Evolutionary conservation across 129 eudicot species (phyloP).

Genomic region (Silybum marianum): DNA sequence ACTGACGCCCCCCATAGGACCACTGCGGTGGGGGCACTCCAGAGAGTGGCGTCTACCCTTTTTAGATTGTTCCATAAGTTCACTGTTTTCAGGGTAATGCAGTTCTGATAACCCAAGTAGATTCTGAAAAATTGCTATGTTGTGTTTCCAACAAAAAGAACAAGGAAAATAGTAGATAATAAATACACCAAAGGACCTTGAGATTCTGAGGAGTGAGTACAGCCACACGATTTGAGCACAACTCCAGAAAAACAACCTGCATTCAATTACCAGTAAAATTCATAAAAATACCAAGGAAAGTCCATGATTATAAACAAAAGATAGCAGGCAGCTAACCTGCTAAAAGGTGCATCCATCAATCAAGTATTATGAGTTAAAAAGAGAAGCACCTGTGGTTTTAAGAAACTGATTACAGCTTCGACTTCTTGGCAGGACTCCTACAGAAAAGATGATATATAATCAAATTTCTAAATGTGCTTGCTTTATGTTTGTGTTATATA

Average conservation of each 20-base stretch:
- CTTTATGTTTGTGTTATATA: not conserved
- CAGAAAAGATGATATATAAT: conserved; percentile 11
- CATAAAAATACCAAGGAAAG: not conserved
- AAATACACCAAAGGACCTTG: conserved; percentile 49
- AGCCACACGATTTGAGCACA: conserved; percentile 82
- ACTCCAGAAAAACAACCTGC: conserved; percentile 95
- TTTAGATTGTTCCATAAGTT: not conserved
- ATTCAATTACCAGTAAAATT: conserved; percentile 21
- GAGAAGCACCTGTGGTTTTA: conserved; percentile 87
- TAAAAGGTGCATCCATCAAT: conserved; percentile 24
- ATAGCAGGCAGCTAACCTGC: conserved; percentile 22
- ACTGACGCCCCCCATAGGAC: not conserved
- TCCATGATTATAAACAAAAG: not conserved
- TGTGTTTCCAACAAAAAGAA: not conserved
- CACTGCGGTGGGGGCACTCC: not conserved
- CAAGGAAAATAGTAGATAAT: not conserved
- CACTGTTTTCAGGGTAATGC: not conserved
- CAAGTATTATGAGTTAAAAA: conserved; percentile 31
- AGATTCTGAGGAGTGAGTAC: conserved; percentile 77
- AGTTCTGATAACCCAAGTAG: not conserved
- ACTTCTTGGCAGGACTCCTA: conserved; percentile 98
- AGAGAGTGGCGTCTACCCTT: not conserved
- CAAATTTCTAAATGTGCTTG: conserved; percentile 7
- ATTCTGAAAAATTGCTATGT: not conserved
- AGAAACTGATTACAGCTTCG: conserved; percentile 75